Evolutionary conservation across 192 early-diverging fungal species (phyloP).

Genomic region (Coemansia sp.): DNA sequence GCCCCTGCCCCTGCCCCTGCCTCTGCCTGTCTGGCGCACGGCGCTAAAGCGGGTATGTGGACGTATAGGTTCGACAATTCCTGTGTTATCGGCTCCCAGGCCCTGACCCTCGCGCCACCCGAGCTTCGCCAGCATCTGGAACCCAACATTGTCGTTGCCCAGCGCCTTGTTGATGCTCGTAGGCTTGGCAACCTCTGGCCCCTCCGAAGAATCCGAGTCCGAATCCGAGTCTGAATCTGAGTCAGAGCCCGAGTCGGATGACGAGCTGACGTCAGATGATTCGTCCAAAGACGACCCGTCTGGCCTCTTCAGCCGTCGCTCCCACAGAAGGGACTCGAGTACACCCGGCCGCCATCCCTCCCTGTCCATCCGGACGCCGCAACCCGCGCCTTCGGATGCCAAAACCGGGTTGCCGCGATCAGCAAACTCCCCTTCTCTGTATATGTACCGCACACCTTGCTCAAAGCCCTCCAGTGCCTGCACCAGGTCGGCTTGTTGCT

Average conservation of each 20-base stretch:
- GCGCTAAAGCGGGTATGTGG: slow-evolving; percentile 35
- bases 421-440: slow-evolving; percentile 31
- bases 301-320: slow-evolving; percentile 29
- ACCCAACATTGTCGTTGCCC: slow-evolving; percentile 48
- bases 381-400: neutral
- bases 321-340: slow-evolving; percentile 36
- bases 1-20: slow-evolving; percentile 1
- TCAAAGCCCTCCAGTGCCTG: slow-evolving; percentile 27
- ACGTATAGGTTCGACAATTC: slow-evolving; percentile 44
- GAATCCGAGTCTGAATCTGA: neutral
- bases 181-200: neutral
- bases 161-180: slow-evolving; percentile 35
- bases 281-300: neutral
- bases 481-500: neutral
- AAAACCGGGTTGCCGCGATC: slow-evolving; percentile 8
- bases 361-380: slow-evolving; percentile 16
- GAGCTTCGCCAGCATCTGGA: slow-evolving; percentile 42
- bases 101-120: slow-evolving; percentile 52
- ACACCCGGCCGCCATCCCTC: slow-evolving; percentile 40
- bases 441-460: slow-evolving; percentile 35
- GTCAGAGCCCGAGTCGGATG: neutral
- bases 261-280: neutral
- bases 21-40: slow-evolving; percentile 3
- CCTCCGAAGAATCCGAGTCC: neutral
- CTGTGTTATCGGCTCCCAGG: slow-evolving; percentile 34